Conservation (phyloP, 306 rosid species). For the Mucuna pruriens region DNA sequence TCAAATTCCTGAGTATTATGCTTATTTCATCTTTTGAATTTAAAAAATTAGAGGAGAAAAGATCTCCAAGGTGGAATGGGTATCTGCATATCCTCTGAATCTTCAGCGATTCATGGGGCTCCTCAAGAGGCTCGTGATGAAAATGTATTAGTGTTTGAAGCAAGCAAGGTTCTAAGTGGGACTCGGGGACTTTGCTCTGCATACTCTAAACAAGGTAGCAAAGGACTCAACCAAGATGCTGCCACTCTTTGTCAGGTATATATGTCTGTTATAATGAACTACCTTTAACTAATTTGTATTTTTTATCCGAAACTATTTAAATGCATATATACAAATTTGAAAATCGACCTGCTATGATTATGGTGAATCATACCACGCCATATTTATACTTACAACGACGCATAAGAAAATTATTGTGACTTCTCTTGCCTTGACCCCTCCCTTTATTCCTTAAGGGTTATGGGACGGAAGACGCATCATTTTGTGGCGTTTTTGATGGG, state of each 20-base stretch:
- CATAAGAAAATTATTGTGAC: neutral
- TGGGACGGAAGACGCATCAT: conserved; percentile 42
- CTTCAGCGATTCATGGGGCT: conserved; percentile 47
- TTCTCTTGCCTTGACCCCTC: neutral
- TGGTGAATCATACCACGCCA: too few species aligned
- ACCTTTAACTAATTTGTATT: neutral
- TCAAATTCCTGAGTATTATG: neutral
- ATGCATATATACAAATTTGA: too few species aligned
- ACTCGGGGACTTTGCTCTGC: conserved; percentile 42
- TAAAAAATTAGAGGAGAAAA: neutral
- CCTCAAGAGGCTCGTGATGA: conserved; percentile 39
- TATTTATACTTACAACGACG: neutral
- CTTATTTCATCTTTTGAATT: neutral
- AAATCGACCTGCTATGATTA: too few species aligned
- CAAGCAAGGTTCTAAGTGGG: conserved; percentile 15
- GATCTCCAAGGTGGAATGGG: conserved; percentile 46
- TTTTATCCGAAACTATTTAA: too few species aligned
- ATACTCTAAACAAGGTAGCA: conserved; percentile 56
- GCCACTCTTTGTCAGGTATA: conserved; percentile 61
- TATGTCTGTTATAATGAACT: neutral
- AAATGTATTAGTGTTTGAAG: conserved; percentile 36
- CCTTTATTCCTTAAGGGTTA: conserved; percentile 44
- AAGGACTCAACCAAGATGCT: conserved; percentile 74
- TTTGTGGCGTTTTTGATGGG: conserved; percentile 71
- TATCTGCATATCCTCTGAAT: conserved; percentile 57